Base-by-base conservation (phyloP, 129 eudicot genomes). In the Tagetes erecta region DNA sequence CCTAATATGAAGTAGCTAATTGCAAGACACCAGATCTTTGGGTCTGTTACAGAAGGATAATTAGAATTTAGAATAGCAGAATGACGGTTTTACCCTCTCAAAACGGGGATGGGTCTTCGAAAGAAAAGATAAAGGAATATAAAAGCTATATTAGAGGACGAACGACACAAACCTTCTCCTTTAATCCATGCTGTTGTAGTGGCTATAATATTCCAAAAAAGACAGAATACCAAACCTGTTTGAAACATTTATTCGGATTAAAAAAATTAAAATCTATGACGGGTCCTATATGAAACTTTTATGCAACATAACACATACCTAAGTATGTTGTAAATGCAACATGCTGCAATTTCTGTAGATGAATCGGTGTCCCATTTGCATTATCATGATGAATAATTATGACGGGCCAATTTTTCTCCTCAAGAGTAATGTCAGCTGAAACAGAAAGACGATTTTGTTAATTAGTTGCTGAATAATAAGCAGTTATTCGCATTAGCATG, bases 371-470 rank as follows among this genome's bases (percentile, higher is more conserved):
- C 63, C 91, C 99, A 82, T 88, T 91, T 50, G 88, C 92, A 79
- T 91, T 87, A 76, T 95, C 99, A 40, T 95, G 99, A 87, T 95
- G 99, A 60, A 95, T 95, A 53, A 95, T 88, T 46, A 97, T 97
- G 76, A 95, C 91, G 83, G 99, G 99, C 97, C 97, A 95, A 53
- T 95, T 95, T 83, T 95, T 95, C 84, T 91, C 94, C 85, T 95
- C 99, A 14, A 95, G 87, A 79, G 87, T 96, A 82, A 95, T 95
- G 72, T 97, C 97, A 78, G 99, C 99, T 95, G 96, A 83, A 88
- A 84, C 38, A 4, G 27, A 67, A 82, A 41, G 42, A 71, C 7
- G 53, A 46, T 39, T 52, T 13, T 4, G 67, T 81, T 39, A 83
- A 56, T 40, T 44, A 83, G 64, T 40, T 44, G 30, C 60, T 34